Percentiles rank a stretch among this genome's conserved stretches.
phyloP scores from a whole-genome alignment of 2,329 filamentous ascomycete species.

The Phaeosphaeriaceae sp. region DNA sequence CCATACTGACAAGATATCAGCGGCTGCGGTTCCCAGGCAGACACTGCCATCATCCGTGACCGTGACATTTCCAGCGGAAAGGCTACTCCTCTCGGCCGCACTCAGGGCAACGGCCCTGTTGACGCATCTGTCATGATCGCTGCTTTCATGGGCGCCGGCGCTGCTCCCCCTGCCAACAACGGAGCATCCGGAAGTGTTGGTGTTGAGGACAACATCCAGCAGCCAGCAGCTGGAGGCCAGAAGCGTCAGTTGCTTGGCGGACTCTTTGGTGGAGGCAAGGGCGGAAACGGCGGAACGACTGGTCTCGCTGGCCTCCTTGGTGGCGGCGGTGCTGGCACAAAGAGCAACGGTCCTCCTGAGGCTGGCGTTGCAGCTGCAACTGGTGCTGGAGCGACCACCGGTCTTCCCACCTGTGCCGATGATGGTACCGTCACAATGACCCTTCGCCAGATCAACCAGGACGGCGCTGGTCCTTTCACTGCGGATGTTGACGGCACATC shows the following conservation, averaged over 20 bases:
- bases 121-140: conserved; percentile 65
- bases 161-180: conserved; percentile 38
- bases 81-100: conserved; percentile 67
- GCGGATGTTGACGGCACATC: conserved; percentile 69
- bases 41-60: conserved; percentile 72
- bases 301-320: conserved; percentile 41
- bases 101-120: conserved; percentile 67
- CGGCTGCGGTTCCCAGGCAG: conserved; percentile 68
- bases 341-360: conserved; percentile 57
- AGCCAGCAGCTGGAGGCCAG: conserved; percentile 9
- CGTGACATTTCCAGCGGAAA: conserved; percentile 63
- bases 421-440: conserved; percentile 68
- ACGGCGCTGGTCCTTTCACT: conserved; percentile 70
- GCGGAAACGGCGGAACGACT: conserved; percentile 30
- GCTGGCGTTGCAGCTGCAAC: conserved; percentile 61
- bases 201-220: conserved; percentile 41
- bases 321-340: conserved; percentile 58
- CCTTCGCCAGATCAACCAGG: conserved; percentile 73
- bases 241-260: conserved; percentile 44
- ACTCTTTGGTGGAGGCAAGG: conserved; percentile 38
- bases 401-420: conserved; percentile 67
- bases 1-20: conserved; percentile 25
- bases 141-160: conserved; percentile 62
- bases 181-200: conserved; percentile 39
- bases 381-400: conserved; percentile 61